A percentile compares a stretch with the other conserved stretches of the same genome.
Conservation (phyloP, 176 grass and related monocot species). For the Hsuehochloa calcarea region DNA sequence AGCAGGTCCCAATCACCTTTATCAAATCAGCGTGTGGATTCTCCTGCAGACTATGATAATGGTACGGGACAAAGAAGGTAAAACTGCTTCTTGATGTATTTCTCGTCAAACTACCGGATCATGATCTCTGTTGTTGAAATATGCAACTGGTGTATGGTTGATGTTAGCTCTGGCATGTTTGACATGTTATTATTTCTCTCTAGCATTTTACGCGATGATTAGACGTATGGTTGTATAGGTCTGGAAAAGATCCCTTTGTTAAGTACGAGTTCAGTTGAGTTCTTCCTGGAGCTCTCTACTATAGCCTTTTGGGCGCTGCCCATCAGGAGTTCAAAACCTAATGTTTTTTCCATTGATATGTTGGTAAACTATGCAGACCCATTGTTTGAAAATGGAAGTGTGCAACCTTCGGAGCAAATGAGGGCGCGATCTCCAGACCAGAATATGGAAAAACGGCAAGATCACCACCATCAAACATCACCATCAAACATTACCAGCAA, state of each 20-base stretch:
- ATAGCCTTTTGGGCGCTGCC: background rate
- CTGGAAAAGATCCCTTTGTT: background rate
- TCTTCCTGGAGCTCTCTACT: background rate
- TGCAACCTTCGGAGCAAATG: conserved; percentile 31
- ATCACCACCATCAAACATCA: conserved; percentile 38
- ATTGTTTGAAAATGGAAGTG: conserved; percentile 49
- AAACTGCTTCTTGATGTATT: conserved; percentile 20
- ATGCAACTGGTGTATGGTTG: background rate
- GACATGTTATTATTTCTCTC: conserved; percentile 19
- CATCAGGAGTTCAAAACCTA: conserved; percentile 23
- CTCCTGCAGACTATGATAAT: conserved; percentile 35
- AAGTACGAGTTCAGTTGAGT: background rate
- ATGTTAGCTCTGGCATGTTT: conserved; percentile 13
- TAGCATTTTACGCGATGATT: background rate
- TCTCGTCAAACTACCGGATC: conserved; percentile 12
- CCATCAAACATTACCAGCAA: conserved; percentile 20
- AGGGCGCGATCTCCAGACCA: conserved; percentile 28
- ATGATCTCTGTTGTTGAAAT: conserved; percentile 18
- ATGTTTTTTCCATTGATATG: conserved; percentile 39
- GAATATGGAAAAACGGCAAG: conserved; percentile 26
- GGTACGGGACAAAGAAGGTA: conserved; percentile 57
- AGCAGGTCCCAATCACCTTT: conserved; percentile 30
- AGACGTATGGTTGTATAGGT: background rate
- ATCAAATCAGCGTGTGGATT: conserved; percentile 26
- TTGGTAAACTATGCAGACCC: conserved; percentile 47